Base-by-base conservation (phyloP, 192 early-diverging fungal species). In the Coemansia sp. region DNA sequence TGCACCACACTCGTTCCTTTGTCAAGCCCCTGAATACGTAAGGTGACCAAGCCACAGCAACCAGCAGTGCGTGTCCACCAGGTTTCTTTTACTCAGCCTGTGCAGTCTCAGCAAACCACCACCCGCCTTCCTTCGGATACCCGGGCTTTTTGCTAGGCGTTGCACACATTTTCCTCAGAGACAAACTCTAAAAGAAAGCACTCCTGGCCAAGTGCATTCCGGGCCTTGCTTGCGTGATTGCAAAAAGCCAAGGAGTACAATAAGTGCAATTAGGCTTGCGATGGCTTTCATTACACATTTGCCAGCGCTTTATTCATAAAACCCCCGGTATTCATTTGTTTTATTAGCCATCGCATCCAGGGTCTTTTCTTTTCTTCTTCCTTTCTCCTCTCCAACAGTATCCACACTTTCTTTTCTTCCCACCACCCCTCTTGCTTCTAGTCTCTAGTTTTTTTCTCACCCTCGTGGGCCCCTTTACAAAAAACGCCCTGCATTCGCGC, bases 21-120 rank as follows among this genome's bases (percentile, higher is more conserved):
- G 16, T 49, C 20, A 18, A 49, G 48, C 48, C 20, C 48, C 20
- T 49, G 48, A 20, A 49, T 11, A 21, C 16, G 16, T 4, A 57
- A 57, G 34, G 26, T 23, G 21, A 33, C 39, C 39, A 41, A 57
- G 55, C 55, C 55, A 57, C 55, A 57, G 55, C 39, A 34, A 56
- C 6, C 46, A 21, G n/a, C 20, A 21, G 18, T 18, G 16, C 48
- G 20, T 20, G 48, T 20, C 48, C 48, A 49, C 20, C 48, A 16
- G 48, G 20, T 49, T 49, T 49, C 20, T 21, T 49, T 30, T 30
- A 30, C 30, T 3, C 30, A 30, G 30, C 30, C 30, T 30, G 30
- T 30, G 30, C 30, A 30, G 12, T 41, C 39, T 41, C 39, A 14
- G 39, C 39, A 41, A 41, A n/a, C 20, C 16, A 1, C n/a, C 20